Base-by-base conservation (phyloP, 176 grass and related monocot species). In the Paspalum vaginatum region DNA sequence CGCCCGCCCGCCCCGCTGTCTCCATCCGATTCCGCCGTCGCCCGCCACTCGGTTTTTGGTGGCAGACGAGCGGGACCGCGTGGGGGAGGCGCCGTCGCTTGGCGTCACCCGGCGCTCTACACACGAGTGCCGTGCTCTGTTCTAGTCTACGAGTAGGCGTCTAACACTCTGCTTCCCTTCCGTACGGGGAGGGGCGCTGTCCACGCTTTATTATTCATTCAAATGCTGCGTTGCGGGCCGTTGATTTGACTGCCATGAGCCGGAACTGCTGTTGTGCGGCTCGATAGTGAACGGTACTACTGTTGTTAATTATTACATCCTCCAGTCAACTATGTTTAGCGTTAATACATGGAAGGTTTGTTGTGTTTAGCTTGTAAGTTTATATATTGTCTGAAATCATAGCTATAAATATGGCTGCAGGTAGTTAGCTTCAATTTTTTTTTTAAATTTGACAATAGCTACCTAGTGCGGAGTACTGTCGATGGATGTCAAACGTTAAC, bases 51-150 rank as follows among this genome's bases (percentile, higher is more conserved):
- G 52, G 43, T 48, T 46, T 80, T 48, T 20, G 7, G 44, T 6
- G 49, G 27, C 57, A 15, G 20, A 59, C 73, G 13, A 21, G 39
- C 53, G 76, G 76, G 76, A 0, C 60, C 46, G 38, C 37, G 51
- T 57, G 72, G 22, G 47, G 47, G 26, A 11, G 38, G 47, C 70
- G 37, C 55, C 22, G 65, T 43, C 57, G 47, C 67, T 54, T 79
- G 49, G 75, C 49, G 39, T 72, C 75, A 79, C 83, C 47, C 47
- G 46, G 49, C 67, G 38, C 0, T 68, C 75, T 63, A 65, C 83
- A 73, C 76, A 61, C 54, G 18, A 16, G 49, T 7, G 68, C 20
- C 12, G 53, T 61, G 44, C 78, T 52, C 52, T 76, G 15, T 8
- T 60, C 17, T 27, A 4, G 8, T 27, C 49, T 38, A 26, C 18